These are phyloP conservation scores for Teunomyces stri DNA, from an alignment of 805 yeast genomes.

Conservation along the genomic window DNA sequence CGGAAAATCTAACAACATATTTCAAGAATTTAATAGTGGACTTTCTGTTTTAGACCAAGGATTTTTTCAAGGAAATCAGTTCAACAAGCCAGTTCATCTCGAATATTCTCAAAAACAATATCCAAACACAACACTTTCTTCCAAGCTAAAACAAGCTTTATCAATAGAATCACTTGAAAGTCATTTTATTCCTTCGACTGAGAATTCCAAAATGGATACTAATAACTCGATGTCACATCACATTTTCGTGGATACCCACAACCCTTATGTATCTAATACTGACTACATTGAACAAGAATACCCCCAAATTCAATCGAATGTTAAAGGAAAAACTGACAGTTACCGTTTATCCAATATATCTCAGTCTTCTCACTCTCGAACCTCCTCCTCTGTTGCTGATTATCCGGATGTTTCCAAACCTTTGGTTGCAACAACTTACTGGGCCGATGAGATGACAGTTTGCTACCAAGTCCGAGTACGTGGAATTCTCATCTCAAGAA, in stretches of 20 bases:
- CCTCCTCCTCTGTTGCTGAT: constrained; percentile 13
- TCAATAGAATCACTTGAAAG: not conserved
- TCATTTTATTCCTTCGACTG: not conserved
- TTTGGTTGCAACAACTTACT: constrained; percentile 31
- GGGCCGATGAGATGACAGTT: constrained; percentile 37
- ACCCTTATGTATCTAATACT: not conserved
- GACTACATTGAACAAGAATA: not conserved
- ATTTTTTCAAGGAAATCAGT: not conserved
- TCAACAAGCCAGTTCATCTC: not conserved
- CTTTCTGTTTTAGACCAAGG: not conserved
- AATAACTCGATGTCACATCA: not conserved
- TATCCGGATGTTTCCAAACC: constrained; percentile 26
- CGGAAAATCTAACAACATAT: not conserved
- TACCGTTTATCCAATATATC: not conserved
- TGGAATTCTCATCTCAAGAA: constrained; percentile 32
- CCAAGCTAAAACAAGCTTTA: not conserved
- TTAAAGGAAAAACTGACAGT: not conserved
- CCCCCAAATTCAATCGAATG: not conserved
- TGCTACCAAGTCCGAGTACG: constrained; percentile 38
- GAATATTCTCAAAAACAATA: not conserved
- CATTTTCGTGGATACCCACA: not conserved
- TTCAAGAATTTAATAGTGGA: not conserved
- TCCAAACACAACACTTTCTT: not conserved
- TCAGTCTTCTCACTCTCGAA: constrained; percentile 12
- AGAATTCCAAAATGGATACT: not conserved